These are phyloP conservation scores for Acaromyces ingoldii DNA, from an alignment of 1,284 basidiomycete genomes.

Conservation along the genomic window DNA sequence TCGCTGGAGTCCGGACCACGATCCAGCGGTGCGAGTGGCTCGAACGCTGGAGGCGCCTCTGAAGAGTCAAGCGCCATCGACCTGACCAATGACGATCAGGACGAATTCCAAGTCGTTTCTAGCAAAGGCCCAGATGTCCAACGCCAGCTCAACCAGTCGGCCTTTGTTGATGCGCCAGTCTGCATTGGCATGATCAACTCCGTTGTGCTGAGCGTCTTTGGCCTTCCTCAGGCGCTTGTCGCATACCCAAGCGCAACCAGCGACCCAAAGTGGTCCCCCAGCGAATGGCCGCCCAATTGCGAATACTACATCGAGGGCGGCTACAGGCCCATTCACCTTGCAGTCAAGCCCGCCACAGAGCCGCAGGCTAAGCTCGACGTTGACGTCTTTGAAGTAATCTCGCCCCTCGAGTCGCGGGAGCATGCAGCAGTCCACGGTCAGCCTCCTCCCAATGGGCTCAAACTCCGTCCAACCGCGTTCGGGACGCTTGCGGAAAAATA, in stretches of 20 bases:
- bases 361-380: conserved; percentile 12
- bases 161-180: conserved; percentile 29
- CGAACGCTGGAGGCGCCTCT: not conserved
- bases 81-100: conserved; percentile 21
- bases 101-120: conserved; percentile 6
- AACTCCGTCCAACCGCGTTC: conserved; percentile 14
- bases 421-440: conserved; percentile 7
- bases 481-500: conserved; percentile 34
- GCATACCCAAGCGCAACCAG: conserved; percentile 15
- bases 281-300: conserved; percentile 20
- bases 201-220: conserved; percentile 39
- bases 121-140: conserved; percentile 14
- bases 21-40: not conserved
- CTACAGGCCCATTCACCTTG: conserved; percentile 28
- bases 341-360: not conserved
- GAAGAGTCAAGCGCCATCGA: conserved; percentile 17
- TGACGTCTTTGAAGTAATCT: conserved; percentile 24
- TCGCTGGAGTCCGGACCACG: not conserved
- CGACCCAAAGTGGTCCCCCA: conserved; percentile 20
- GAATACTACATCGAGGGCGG: conserved; percentile 37
- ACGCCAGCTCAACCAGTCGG: conserved; percentile 22
- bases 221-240: conserved; percentile 24
- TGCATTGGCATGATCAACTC: conserved; percentile 41
- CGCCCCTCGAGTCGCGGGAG: conserved; percentile 16
- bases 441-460: conserved; percentile 5